A percentile compares a stretch with the other conserved stretches of the same genome.
phyloP scores from a whole-genome alignment of 129 eudicot species.

The Artemisia tridentata region DNA sequence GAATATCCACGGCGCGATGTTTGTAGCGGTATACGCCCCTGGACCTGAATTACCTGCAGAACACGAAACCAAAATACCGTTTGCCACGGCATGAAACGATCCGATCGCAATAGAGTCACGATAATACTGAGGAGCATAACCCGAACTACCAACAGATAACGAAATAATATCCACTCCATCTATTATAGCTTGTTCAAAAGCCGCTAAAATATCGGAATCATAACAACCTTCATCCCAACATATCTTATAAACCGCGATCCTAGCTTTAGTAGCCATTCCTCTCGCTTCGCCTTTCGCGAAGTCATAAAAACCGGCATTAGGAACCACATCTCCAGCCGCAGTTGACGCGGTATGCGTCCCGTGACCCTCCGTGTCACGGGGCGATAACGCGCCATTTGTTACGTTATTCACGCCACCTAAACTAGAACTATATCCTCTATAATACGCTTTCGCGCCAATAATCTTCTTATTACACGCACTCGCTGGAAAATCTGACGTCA shows the following conservation, averaged over 20 bases:
- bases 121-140: slow-evolving; percentile 70
- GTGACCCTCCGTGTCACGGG: slow-evolving; percentile 94
- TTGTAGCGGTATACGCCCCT: slow-evolving; percentile 61
- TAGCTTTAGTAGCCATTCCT: slow-evolving; percentile 92
- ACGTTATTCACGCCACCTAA: background rate
- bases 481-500: slow-evolving; percentile 49
- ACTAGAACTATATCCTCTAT: slow-evolving; percentile 49
- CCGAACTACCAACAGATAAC: slow-evolving; percentile 74
- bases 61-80: slow-evolving; percentile 75
- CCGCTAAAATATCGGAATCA: slow-evolving; percentile 92
- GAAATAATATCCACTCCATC: slow-evolving; percentile 91
- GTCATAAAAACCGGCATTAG: slow-evolving; percentile 56
- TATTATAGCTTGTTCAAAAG: slow-evolving; percentile 74
- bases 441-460: slow-evolving; percentile 83
- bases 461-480: slow-evolving; percentile 66
- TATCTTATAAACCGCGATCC: slow-evolving; percentile 93
- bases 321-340: slow-evolving; percentile 81
- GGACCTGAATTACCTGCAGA: slow-evolving; percentile 98
- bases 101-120: slow-evolving; percentile 90
- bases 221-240: slow-evolving; percentile 86
- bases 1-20: slow-evolving; percentile 93
- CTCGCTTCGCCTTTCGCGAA: slow-evolving; percentile 87
- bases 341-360: slow-evolving; percentile 97
- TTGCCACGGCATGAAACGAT: slow-evolving; percentile 64
- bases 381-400: slow-evolving; percentile 44